phyloP scores from a whole-genome alignment of 768 basidiomycete genomes.

The Mycena rebaudengoi region DNA sequence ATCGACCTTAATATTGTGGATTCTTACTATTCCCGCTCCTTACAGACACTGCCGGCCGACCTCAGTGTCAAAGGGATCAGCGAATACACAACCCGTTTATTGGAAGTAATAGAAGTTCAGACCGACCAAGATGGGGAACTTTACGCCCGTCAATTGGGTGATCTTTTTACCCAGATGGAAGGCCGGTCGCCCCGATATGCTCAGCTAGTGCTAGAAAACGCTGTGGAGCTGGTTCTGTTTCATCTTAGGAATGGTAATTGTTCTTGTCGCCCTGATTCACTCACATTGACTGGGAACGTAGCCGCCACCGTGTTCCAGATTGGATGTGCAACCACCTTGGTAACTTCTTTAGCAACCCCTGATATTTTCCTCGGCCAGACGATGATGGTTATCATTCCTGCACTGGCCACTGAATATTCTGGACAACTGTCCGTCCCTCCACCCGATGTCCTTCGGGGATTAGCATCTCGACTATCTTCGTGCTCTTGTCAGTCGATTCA shows the following conservation, averaged over 20 bases:
- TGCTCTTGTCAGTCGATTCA: slow-evolving; percentile 51
- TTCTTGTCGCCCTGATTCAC: slow-evolving; percentile 1
- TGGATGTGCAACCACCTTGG: slow-evolving; percentile 52
- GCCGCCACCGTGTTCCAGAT: slow-evolving; percentile 51
- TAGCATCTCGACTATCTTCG: slow-evolving; percentile 49
- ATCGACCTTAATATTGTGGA: slow-evolving; percentile 69
- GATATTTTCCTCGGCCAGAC: slow-evolving; percentile 58
- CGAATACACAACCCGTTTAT: slow-evolving; percentile 54
- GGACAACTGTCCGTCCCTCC: slow-evolving; percentile 61
- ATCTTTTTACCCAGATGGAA: slow-evolving; percentile 51
- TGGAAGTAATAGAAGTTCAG: slow-evolving; percentile 64
- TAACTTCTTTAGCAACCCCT: slow-evolving; percentile 53
- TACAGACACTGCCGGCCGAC: slow-evolving; percentile 46
- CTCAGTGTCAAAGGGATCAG: slow-evolving; percentile 46
- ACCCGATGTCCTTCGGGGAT: slow-evolving; percentile 53
- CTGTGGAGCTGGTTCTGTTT: slow-evolving; percentile 64
- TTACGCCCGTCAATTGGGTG: slow-evolving; percentile 62
- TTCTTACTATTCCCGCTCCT: slow-evolving; percentile 57
- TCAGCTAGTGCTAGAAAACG: slow-evolving; percentile 58
- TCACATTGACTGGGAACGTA: slow-evolving; percentile 34
- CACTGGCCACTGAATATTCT: slow-evolving; percentile 71
- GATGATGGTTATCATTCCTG: slow-evolving; percentile 70
- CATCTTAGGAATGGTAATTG: slow-evolving; percentile 58
- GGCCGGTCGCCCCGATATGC: slow-evolving; percentile 36
- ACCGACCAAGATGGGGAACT: slow-evolving; percentile 59